Evolutionary conservation across 1,139 yeast species (phyloP), one percentile per base, ranked within the genome.

Genomic region (Pichia sp.): DNA sequence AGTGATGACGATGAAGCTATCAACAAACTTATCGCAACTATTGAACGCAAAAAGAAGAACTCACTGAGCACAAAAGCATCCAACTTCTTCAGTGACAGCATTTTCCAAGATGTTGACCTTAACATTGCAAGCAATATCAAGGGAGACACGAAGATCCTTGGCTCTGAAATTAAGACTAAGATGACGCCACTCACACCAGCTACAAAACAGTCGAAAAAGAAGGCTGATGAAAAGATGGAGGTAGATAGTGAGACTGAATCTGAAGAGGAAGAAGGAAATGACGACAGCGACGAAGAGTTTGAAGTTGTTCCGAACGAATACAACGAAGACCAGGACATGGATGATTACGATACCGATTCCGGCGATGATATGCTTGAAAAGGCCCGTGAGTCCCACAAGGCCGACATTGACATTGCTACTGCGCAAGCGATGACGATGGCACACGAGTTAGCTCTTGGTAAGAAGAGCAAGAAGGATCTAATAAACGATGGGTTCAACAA

Each of bases 401-500:
- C 80, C 59, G 85, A 81, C 58, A 82, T 90, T 47, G 96, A 90
- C 59, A 76, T 92, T 59, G 95, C 95, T 29, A 90, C 97, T 1
- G 96, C 88, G 1, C 96, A 90, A 70, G 97, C 97, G 5, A 95
- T 95, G 99, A 93, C 99, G 0, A 76, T 93, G 65, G 99, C 99
- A 0, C 99, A 95, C 68, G 92, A 93, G 71, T 78, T 95, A 50
- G 99, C 99, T 0, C 72, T 90, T 38, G 97, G 97, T 3, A 90
- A 88, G 65, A 87, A 78, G 74, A 81, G 85, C 53, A 90, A 86
- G 69, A 85, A 88, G 64, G 96, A 92, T 64, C 75, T 93, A 58
- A 76, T 89, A 29, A 92, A 90, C 64, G 98, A 93, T 65, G 97
- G 97, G 40, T 88, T 87, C 71, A 90, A 93, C 70, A 82, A 90